These are phyloP conservation scores for Vaccinium corymbosum DNA, from an alignment of 148 eudicot genomes.

Conservation along the genomic window DNA sequence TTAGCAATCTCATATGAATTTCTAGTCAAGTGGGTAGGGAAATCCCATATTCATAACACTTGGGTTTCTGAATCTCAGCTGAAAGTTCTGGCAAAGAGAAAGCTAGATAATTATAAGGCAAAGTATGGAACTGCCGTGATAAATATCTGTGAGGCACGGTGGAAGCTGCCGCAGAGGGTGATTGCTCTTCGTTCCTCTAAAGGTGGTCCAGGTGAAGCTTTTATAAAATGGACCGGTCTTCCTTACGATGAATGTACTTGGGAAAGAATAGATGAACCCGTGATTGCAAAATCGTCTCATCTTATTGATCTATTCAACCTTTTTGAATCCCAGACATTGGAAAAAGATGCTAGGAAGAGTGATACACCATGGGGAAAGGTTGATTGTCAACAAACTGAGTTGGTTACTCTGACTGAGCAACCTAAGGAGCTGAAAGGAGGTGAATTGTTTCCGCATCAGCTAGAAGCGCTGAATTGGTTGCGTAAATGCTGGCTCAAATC, in stretches of 20 bases:
- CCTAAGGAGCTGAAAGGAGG: slow-evolving; percentile 86
- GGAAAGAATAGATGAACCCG: slow-evolving; percentile 83
- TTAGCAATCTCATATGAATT: slow-evolving; percentile 51
- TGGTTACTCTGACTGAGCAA: slow-evolving; percentile 69
- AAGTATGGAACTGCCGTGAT: slow-evolving; percentile 75
- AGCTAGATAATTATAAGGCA: slow-evolving; percentile 81
- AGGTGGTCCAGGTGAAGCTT: slow-evolving; percentile 57
- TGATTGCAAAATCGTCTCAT: slow-evolving; percentile 38
- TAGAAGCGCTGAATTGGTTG: slow-evolving; percentile 96
- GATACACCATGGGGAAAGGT: slow-evolving; percentile 31
- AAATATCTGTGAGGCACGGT: slow-evolving; percentile 67
- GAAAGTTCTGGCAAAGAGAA: slow-evolving; percentile 77
- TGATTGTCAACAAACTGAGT: slow-evolving; percentile 45
- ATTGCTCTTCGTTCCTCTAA: slow-evolving; percentile 54
- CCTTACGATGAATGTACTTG: slow-evolving; percentile 97
- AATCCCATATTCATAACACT: slow-evolving; percentile 78
- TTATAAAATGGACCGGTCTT: slow-evolving; percentile 86
- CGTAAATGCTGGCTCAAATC: slow-evolving; percentile 92
- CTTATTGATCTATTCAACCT: slow-evolving; percentile 57
- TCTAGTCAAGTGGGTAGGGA: slow-evolving; percentile 91
- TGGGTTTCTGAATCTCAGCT: slow-evolving; percentile 82
- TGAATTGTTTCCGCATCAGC: slow-evolving; percentile 86
- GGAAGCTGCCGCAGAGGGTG: slow-evolving; percentile 84
- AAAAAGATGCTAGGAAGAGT: slow-evolving; percentile 50
- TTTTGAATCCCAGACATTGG: slow-evolving; percentile 58